Base-by-base conservation (phyloP, 345 rosid genomes). In the Salix arbutifolia region DNA sequence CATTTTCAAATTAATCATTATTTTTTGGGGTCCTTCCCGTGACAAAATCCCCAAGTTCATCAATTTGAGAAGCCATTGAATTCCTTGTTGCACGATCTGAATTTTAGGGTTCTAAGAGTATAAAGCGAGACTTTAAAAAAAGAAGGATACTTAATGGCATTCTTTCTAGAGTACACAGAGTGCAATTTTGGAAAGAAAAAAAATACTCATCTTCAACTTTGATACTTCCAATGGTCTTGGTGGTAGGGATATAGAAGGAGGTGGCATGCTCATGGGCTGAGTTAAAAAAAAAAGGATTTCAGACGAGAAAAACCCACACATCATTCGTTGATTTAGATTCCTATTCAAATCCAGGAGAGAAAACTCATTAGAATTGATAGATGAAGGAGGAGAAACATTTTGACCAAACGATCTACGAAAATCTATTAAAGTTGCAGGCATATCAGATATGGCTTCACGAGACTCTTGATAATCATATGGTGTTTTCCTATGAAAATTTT, bases 181-280 rank as follows among this genome's bases (percentile, higher is more conserved):
- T 40, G 44, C 13, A 40, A 40, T 40, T 11, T 88, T 13, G 75
- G 64, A 12, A 86, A 82, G 44, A 85, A 79, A 72, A 72, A 78
- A 83, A 33, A 90, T 73, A 66, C 83, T 78, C n/a, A 77, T 72
- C 50, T 79, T 84, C 28, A 82, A 37, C 83, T 82, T 85, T 33
- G 83, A 72, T 76, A 77, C 56, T 26, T 92, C 89, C 37, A 92
- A 85, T 70, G 94, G 95, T 82, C 93, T 88, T 38, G 97, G 96
- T 71, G 98, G 99, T 52, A 98, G 97, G 58, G 98, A 98, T 77
- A 98, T 91, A 23, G 92, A 82, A 83, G 98, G 98, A 7, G 99
- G 99, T 6, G 95, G 97, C 68, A 91, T 92, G 73, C 80, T 85
- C 3, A 97, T 92, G 69, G 93, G 98, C 76, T 83, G 87, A 1